Percentiles rank a stretch among this genome's conserved stretches.
phyloP scores from a whole-genome alignment of 2,329 filamentous ascomycete species.

The Monosporascus sp. region DNA sequence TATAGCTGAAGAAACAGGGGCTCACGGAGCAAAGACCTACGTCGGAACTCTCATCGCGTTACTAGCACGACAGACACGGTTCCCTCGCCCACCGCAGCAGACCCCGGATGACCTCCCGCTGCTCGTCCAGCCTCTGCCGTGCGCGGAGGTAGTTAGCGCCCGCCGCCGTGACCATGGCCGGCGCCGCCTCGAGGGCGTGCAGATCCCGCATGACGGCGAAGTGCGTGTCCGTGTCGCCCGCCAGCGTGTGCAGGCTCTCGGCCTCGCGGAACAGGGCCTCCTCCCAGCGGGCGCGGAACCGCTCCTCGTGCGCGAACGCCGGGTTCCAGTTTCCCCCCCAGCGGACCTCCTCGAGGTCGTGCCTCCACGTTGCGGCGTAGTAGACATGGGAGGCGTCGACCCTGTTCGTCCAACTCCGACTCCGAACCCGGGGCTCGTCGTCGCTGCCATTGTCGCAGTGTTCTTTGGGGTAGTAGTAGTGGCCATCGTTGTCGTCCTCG shows the following conservation, averaged over 20 bases:
- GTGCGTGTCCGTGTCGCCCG: conserved; percentile 4
- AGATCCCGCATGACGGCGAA: conserved; percentile 5
- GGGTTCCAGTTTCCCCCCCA: neutral
- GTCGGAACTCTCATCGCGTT: neutral
- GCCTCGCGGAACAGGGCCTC: conserved; percentile 1
- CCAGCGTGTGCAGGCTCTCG: conserved; percentile 9
- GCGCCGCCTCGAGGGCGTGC: neutral
- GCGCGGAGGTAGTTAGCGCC: neutral
- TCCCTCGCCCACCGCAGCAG: conserved; percentile 1
- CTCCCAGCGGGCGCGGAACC: neutral
- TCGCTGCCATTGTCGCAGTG: neutral
- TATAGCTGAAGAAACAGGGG: too few species aligned
- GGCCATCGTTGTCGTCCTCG: neutral
- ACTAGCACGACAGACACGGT: neutral
- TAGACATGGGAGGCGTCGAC: neutral
- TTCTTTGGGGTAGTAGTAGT: neutral
- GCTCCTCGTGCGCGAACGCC: conserved; percentile 1
- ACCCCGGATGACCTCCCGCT: conserved; percentile 3
- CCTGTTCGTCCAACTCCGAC: neutral
- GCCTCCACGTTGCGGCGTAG: neutral
- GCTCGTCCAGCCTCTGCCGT: neutral
- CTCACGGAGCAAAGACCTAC: too few species aligned
- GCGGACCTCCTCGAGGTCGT: neutral
- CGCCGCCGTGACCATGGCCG: neutral
- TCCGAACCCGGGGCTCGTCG: conserved; percentile 4